Percentiles rank a stretch among this genome's conserved stretches.
phyloP scores from a whole-genome alignment of 768 basidiomycete species.

The Hebeloma cylindrosporum region DNA sequence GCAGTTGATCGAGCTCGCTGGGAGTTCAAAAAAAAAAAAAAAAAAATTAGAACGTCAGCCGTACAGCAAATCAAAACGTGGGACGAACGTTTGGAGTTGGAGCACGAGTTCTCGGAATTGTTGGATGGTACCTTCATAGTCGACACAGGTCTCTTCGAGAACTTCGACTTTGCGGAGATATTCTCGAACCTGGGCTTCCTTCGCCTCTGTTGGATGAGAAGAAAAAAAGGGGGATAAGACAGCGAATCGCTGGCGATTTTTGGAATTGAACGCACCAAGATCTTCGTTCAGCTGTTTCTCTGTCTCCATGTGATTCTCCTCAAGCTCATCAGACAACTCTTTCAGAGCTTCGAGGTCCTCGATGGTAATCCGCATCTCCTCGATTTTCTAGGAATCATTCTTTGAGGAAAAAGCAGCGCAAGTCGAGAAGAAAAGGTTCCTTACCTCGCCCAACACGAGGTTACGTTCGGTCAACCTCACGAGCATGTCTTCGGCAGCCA shows the following conservation, averaged over 20 bases:
- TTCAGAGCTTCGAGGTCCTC: slow-evolving; percentile 96
- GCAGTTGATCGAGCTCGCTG: slow-evolving; percentile 85
- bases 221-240: not conserved
- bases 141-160: slow-evolving; percentile 78
- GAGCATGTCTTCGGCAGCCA: slow-evolving; percentile 95
- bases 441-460: slow-evolving; percentile 84
- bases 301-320: slow-evolving; percentile 93
- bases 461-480: slow-evolving; percentile 95
- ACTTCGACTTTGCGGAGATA: slow-evolving; percentile 59
- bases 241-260: not conserved
- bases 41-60: not conserved
- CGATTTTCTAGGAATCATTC: slow-evolving; percentile 75
- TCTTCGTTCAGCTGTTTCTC: slow-evolving; percentile 91
- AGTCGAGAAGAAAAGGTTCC: slow-evolving; percentile 1
- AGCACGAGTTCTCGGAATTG: slow-evolving; percentile 94
- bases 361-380: slow-evolving; percentile 94
- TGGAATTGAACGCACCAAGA: slow-evolving; percentile 58
- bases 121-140: slow-evolving; percentile 82
- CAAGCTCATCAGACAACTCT: slow-evolving; percentile 95
- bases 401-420: not conserved
- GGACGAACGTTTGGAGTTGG: slow-evolving; percentile 69
- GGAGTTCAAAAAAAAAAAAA: not conserved
- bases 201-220: slow-evolving; percentile 49
- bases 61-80: slow-evolving; percentile 3
- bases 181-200: slow-evolving; percentile 71